Percentiles rank a stretch among this genome's conserved stretches.
phyloP scores from a whole-genome alignment of 306 rosid species.

The Arachis hypogaea region DNA sequence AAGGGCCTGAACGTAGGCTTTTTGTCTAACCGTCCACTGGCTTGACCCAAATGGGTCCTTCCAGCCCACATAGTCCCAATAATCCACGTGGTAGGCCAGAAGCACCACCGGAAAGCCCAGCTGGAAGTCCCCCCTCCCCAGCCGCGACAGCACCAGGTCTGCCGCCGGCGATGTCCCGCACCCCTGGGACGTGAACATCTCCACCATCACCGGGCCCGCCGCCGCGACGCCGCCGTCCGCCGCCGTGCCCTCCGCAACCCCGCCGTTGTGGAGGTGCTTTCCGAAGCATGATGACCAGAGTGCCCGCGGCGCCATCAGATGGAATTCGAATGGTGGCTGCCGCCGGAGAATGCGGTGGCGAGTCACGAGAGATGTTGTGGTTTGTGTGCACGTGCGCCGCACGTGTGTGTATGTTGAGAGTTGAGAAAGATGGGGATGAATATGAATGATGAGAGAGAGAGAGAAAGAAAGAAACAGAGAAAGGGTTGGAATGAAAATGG shows the following conservation, averaged over 20 bases:
- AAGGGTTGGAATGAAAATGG: not conserved
- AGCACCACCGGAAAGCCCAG: constrained; percentile 67
- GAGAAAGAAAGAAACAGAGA: not conserved
- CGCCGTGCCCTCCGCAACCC: constrained; percentile 18
- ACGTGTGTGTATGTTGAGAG: not conserved
- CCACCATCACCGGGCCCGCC: constrained; percentile 77
- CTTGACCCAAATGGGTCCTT: constrained; percentile 90
- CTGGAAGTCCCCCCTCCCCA: constrained; percentile 84
- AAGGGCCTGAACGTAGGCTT: constrained; percentile 76
- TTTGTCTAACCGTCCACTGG: constrained; percentile 88
- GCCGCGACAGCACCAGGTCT: constrained; percentile 76
- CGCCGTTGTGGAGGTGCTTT: constrained; percentile 18
- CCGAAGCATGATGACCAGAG: constrained; percentile 70
- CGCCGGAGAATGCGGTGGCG: not conserved
- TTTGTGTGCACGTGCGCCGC: not conserved
- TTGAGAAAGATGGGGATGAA: not conserved
- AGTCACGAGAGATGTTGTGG: not conserved
- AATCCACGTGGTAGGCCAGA: constrained; percentile 83
- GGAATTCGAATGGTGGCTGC: constrained; percentile 7
- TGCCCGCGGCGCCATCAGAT: constrained; percentile 62
- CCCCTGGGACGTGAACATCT: constrained; percentile 93
- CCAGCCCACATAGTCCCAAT: constrained; percentile 98
- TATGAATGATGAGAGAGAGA: not conserved
- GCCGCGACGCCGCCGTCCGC: constrained; percentile 59
- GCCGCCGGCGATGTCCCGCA: constrained; percentile 85